Percentiles rank a stretch among this genome's conserved stretches.
phyloP scores from a whole-genome alignment of 495 filamentous ascomycete species.

The Oleoguttula mirabilis region DNA sequence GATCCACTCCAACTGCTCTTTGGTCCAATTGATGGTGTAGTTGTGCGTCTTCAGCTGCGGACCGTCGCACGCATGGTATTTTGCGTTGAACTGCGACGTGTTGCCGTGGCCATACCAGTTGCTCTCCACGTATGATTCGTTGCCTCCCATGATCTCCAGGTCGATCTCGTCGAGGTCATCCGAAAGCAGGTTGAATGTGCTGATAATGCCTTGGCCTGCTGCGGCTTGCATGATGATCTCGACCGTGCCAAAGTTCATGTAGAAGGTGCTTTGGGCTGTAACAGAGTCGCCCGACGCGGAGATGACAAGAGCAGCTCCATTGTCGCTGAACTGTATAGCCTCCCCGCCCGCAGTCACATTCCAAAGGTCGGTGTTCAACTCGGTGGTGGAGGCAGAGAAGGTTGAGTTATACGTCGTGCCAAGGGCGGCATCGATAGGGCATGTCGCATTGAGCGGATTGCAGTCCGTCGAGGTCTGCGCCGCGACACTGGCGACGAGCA shows the following conservation, averaged over 20 bases:
- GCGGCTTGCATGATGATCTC: conserved; percentile 63
- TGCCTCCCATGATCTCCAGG: conserved; percentile 37
- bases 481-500: conserved; percentile 13
- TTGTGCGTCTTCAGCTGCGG: conserved; percentile 50
- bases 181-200: conserved; percentile 69
- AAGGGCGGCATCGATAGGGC: conserved; percentile 53
- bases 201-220: conserved; percentile 64
- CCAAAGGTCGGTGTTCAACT: conserved; percentile 37
- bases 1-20: conserved; percentile 55
- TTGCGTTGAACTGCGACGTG: conserved; percentile 52
- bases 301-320: conserved; percentile 60
- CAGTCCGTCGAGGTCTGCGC: conserved; percentile 48
- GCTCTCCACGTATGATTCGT: conserved; percentile 45
- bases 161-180: conserved; percentile 86
- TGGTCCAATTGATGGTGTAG: conserved; percentile 72
- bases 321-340: conserved; percentile 37
- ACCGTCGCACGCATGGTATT: conserved; percentile 23
- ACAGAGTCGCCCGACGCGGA: conserved; percentile 57
- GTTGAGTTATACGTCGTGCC: conserved; percentile 53
- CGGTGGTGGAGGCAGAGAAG: conserved; percentile 39
- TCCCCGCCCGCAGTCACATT: conserved; percentile 43
- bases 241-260: conserved; percentile 65
- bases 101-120: conserved; percentile 83
- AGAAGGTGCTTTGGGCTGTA: conserved; percentile 59
- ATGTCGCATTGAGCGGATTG: conserved; percentile 49